Base-by-base conservation (phyloP, 2,329 filamentous ascomycete species). In the Trichoderma cornu-damae region DNA sequence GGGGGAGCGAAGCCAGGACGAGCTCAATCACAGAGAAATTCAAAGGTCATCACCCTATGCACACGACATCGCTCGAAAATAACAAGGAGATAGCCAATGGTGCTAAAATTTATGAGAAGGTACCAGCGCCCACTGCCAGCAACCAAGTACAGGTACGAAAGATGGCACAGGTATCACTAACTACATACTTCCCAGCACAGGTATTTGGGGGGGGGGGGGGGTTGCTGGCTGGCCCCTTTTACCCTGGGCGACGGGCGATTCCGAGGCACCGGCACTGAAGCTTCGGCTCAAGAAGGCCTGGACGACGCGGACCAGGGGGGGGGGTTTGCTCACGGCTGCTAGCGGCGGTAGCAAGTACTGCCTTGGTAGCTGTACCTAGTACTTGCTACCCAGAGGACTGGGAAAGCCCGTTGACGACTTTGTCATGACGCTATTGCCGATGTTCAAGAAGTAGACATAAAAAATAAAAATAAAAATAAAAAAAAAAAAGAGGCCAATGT, bases 251-350 rank as follows among this genome's bases (percentile, higher is more conserved):
- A 12, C 56, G 51, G 37, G 46, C 44, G 46, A 56, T 59, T 59
- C 57, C 57, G 57, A 59, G 51, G 43, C 47, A 59, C 44, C 51
- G 51, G 57, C 57, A 56, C 51, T 42, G 51, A 53, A 26, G 46
- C 46, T 46, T 51, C 47, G 38, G 34, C 43, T 50, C 49, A 46
- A n/a, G n/a, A n/a, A 37, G 16, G 44, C 57, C 35, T 53, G 30
- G 52, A 30, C 34, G 34, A 24, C 35, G 12, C 9, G 26, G 34
- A 32, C 57, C 56, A 46, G 57, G 51, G 44, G 56, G 51, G 57
- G 51, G 44, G 46, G 32, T 32, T 34, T 12, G n/a, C 43, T 34
- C 30, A 54, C 20, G 28, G 30, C 30, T 30, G 30, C 18, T 46
- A 18, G 40, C 22, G n/a, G 22, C 24, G 30, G 8, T 34, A 50